Percentiles rank a stretch among this genome's conserved stretches.
Evolutionary conservation across 768 basidiomycete species (phyloP).

Genomic region (Kwoniella dejecticola): DNA sequence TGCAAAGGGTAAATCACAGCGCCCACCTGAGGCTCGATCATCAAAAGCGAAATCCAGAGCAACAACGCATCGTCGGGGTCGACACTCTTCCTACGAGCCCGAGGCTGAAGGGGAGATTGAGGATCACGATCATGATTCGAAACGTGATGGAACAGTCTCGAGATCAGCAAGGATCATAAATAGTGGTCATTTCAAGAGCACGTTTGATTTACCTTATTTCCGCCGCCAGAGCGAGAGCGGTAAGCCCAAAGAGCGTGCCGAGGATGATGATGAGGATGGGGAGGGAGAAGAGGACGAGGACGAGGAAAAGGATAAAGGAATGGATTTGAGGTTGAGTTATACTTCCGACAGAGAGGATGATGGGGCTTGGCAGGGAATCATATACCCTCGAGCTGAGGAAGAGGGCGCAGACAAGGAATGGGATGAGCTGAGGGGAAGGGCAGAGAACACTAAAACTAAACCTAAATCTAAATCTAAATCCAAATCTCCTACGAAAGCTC

Average conservation of each 20-base stretch:
- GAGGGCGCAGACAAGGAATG: slow-evolving; percentile 8
- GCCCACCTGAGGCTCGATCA: too few relatives aligned
- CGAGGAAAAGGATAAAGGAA: neutral
- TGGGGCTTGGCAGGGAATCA: slow-evolving; percentile 20
- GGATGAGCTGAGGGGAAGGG: slow-evolving; percentile 56
- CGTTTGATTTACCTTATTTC: slow-evolving; percentile 37
- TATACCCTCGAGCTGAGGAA: slow-evolving; percentile 28
- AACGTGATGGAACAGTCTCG: slow-evolving; percentile 1
- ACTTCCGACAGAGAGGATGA: slow-evolving; percentile 4
- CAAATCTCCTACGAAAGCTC: too few relatives aligned
- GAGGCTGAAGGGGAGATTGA: too few relatives aligned
- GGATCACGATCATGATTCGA: neutral
- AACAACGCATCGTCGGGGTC: neutral
- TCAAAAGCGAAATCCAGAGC: neutral
- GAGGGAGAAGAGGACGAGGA: slow-evolving; percentile 6
- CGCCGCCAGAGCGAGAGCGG: neutral
- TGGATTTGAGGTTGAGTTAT: too few relatives aligned
- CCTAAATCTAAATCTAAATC: too few relatives aligned
- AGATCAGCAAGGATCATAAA: slow-evolving; percentile 41
- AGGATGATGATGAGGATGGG: slow-evolving; percentile 4
- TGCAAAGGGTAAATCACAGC: too few relatives aligned
- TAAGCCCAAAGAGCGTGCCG: neutral
- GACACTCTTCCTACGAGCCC: too few relatives aligned
- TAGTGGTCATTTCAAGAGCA: slow-evolving; percentile 33
- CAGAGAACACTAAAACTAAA: too few relatives aligned